These are phyloP conservation scores for Calonectria multiphialidica DNA, from an alignment of 2,329 filamentous ascomycete species.

Conservation along the genomic window DNA sequence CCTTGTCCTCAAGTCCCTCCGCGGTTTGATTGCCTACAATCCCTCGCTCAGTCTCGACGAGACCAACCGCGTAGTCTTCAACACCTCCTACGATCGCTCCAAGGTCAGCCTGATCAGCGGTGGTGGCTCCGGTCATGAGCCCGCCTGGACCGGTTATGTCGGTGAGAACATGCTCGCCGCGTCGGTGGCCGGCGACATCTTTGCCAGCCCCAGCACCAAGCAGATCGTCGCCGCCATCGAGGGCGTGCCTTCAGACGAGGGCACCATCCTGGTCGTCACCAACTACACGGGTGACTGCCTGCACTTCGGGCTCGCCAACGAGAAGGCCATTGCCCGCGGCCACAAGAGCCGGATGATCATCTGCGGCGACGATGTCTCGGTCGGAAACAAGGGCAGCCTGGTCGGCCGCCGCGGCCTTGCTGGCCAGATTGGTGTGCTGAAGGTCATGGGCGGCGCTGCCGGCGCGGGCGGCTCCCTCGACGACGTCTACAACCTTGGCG, in stretches of 20 bases:
- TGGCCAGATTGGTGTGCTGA: slow-evolving; percentile 71
- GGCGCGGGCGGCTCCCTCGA: slow-evolving; percentile 61
- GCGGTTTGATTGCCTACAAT: slow-evolving; percentile 66
- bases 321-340: slow-evolving; percentile 67
- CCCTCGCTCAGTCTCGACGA: slow-evolving; percentile 63
- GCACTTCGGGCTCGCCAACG: slow-evolving; percentile 60
- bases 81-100: slow-evolving; percentile 57
- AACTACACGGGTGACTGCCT: slow-evolving; percentile 81
- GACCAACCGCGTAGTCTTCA: slow-evolving; percentile 63
- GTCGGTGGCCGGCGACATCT: slow-evolving; percentile 80
- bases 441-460: slow-evolving; percentile 66
- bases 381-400: slow-evolving; percentile 67
- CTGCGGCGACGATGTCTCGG: slow-evolving; percentile 75
- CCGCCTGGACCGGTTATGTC: slow-evolving; percentile 78
- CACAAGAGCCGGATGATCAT: slow-evolving; percentile 69
- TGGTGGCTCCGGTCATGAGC: slow-evolving; percentile 79
- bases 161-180: slow-evolving; percentile 76
- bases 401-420: slow-evolving; percentile 73
- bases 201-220: slow-evolving; percentile 79
- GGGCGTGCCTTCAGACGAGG: slow-evolving; percentile 66
- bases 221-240: slow-evolving; percentile 76
- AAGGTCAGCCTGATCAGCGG: slow-evolving; percentile 65
- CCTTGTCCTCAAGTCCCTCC: slow-evolving; percentile 64
- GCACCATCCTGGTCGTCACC: slow-evolving; percentile 79
- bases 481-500: slow-evolving; percentile 62